Percentiles rank a stretch among this genome's conserved stretches.
These are phyloP conservation scores for Aspergillus versicolor DNA, from an alignment of 2,329 filamentous ascomycete genomes.

Conservation along the genomic window DNA sequence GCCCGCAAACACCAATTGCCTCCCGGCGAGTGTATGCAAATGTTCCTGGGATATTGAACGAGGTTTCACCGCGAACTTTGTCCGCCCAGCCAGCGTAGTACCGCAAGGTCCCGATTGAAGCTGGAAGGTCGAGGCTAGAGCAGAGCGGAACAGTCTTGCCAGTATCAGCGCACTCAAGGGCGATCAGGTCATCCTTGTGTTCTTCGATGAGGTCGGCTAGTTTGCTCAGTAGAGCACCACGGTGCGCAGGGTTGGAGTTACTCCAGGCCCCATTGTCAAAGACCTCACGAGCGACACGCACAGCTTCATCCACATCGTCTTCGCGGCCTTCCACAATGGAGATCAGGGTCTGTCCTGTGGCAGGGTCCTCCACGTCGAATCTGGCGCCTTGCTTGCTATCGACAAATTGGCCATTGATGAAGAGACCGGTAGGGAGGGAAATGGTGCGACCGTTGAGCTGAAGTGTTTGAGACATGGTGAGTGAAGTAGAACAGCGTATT, in stretches of 20 bases:
- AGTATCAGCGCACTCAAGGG: constrained; percentile 31
- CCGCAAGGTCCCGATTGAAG: constrained; percentile 66
- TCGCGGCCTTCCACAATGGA: constrained; percentile 31
- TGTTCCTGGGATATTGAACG: constrained; percentile 68
- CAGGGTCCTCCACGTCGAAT: background rate
- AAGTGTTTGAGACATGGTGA: background rate
- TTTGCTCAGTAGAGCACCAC: constrained; percentile 24
- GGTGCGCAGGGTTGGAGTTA: constrained; percentile 23
- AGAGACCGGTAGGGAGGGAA: background rate
- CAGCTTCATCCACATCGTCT: constrained; percentile 34
- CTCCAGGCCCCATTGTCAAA: constrained; percentile 25
- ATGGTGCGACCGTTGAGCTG: background rate
- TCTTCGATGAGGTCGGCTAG: constrained; percentile 28
- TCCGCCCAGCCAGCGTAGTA: constrained; percentile 84
- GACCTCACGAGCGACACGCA: constrained; percentile 28
- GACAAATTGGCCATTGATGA: background rate
- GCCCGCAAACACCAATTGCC: constrained; percentile 73
- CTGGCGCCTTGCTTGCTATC: background rate
- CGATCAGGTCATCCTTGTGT: constrained; percentile 23
- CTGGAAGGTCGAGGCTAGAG: constrained; percentile 56
- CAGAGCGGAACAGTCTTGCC: constrained; percentile 25
- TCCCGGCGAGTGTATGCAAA: constrained; percentile 77
- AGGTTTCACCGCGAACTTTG: constrained; percentile 80
- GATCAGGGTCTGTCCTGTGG: constrained; percentile 18
- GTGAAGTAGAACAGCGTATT: too few species aligned